Evolutionary conservation across 331 rosid genomes (phyloP), one percentile per base, ranked within the genome.

Genomic region (Cydonia oblonga): DNA sequence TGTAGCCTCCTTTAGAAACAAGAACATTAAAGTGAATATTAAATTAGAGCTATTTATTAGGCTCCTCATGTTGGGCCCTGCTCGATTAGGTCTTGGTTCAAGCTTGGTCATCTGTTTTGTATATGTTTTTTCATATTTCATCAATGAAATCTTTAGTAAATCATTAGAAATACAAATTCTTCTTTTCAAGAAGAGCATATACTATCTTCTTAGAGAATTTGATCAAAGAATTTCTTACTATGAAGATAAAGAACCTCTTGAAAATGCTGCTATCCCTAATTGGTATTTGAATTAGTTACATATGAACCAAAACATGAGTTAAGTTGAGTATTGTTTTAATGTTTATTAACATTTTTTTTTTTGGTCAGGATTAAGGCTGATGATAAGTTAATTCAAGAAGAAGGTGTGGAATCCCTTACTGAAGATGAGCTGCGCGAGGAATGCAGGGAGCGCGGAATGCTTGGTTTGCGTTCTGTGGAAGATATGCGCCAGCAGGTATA

Each of bases 401-500:
- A 93, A 82, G 97, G 97, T 73, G 82, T 93, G 71, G 97, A 89
- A 81, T 93, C 98, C 75, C 96, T 93, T 71, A 87, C 98, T 58
- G 98, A 93, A 88, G 92, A 69, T 32, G 98, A 93, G 75, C 98
- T 93, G 63, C 87, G 92, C 13, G 96, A 89, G 79, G 98, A 90
- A 61, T 93, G 98, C 80, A 89, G 97, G 83, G 97, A 91, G 79
- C 86, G 98, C 32, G 98, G 97, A 85, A 89, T 93, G 91, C 98
- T 93, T 79, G 98, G 97, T 64, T 73, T 88, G 82, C 88, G 78
- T 75, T 93, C 98, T 68, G 96, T 93, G 42, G 97, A 91, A 75
- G 96, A 93, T 81, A 91, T 93, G 98, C 93, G 98, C 71, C 92
- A 91, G 70, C 96, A 93, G 98, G 98, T 91, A 78, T 52, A 60